A percentile compares a stretch with the other conserved stretches of the same genome.
Evolutionary conservation across 73 alveolate species (phyloP).

Genomic region (Effrenium voratum): DNA sequence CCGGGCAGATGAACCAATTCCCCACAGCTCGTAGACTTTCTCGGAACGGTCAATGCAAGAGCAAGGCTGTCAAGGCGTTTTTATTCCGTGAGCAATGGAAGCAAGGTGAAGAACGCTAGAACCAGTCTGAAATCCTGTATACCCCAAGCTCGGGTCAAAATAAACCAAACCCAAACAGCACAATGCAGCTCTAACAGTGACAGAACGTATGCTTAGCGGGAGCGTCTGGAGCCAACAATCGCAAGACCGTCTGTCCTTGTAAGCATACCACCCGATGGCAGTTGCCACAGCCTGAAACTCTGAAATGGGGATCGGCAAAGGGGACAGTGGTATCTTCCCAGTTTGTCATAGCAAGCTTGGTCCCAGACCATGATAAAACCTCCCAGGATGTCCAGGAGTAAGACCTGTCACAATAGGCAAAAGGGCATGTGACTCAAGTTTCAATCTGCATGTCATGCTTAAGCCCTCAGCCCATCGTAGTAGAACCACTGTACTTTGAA

Average conservation of each 20-base stretch:
- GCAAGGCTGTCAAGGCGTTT: too few relatives aligned
- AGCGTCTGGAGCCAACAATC: not conserved
- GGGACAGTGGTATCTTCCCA: not conserved
- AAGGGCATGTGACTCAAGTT: not conserved
- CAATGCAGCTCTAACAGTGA: not conserved
- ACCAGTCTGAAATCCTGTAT: too few relatives aligned
- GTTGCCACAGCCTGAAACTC: conserved; percentile 70
- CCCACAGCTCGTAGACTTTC: too few relatives aligned
- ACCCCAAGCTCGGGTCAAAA: not conserved
- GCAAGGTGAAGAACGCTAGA: too few relatives aligned
- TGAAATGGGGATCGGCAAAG: not conserved
- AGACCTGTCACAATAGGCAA: not conserved
- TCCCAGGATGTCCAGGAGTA: conserved; percentile 74
- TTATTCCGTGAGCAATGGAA: not conserved
- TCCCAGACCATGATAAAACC: conserved; percentile 57
- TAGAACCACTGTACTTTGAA: conserved; percentile 27
- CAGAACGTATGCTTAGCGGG: not conserved
- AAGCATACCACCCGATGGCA: conserved; percentile 78
- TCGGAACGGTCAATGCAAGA: too few relatives aligned
- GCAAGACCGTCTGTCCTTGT: conserved; percentile 39
- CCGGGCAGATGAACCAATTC: too few relatives aligned
- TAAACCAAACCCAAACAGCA: not conserved
- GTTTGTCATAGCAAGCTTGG: not conserved
- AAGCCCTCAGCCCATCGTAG: conserved; percentile 46
- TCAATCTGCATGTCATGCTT: not conserved